Base-by-base conservation (phyloP, 352 stramenopile genomes). In the Elongisporangium prolatum region DNA sequence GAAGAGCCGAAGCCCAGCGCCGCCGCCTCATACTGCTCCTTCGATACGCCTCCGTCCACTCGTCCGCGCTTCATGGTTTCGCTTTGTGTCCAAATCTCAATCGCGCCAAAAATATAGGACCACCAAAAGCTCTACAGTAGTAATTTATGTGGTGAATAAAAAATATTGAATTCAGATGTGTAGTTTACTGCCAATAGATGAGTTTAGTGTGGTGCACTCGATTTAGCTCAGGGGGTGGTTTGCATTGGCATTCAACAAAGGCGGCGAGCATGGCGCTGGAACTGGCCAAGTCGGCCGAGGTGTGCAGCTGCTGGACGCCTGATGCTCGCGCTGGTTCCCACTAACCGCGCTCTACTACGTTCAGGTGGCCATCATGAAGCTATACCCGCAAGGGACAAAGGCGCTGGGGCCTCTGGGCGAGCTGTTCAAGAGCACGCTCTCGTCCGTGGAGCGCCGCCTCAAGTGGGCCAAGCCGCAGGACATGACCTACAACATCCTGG, bases 21-120 rank as follows among this genome's bases (percentile, higher is more conserved):
- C n/a, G 67, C 61, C 28, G 69, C 68, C 62, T 86, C 80, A 61
- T 84, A 90, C 58, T 93, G 71, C 34, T 93, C 77, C 70, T 88
- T 89, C 49, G 81, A 89, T 38, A 91, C 69, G 48, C 81, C 80
- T 21, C 72, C 80, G 60, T 93, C 84, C 20, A 74, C 67, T 17
- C 81, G 79, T 56, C 68, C 72, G 54, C 84, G 80, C 79, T 93
- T 91, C 69, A 88, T 90, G 10, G 34, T 77, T 64, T 34, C 56
- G 25, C 25, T 34, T 34, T 34, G 8, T 8, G 25, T 34, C 25
- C 8, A 8, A 34, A 34, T 4, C 25, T 4, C 25, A 8, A 34
- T 4, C 25, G 25, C 25, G 25, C 25, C 25, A 34, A 34, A 34
- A 34, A 34, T 34, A 34, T 34, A 34, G 25, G 25, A 34, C 25